phyloP scores from a whole-genome alignment of 352 stramenopile species.

The Phytophthora sp. region DNA sequence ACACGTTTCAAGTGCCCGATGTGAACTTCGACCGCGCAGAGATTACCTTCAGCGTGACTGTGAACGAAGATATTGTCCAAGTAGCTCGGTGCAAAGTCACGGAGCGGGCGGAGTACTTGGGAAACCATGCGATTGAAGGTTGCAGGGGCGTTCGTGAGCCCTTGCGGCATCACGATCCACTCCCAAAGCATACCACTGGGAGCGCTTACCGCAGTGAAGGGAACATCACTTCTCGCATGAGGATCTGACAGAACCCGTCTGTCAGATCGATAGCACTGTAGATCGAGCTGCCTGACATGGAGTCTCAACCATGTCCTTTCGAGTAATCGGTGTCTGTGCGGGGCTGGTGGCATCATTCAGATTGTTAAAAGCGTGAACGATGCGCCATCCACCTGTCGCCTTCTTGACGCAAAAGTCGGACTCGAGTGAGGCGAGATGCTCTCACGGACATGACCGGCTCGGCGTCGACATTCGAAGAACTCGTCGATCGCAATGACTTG shows the following conservation, averaged over 20 bases:
- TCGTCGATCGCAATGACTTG: conserved; percentile 17
- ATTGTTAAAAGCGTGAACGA: too few relatives aligned
- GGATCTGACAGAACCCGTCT: too few relatives aligned
- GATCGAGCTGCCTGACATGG: too few relatives aligned
- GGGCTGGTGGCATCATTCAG: too few relatives aligned
- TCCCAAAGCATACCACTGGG: too few relatives aligned
- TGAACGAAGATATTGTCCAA: background rate
- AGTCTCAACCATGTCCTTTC: too few relatives aligned
- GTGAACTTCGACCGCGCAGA: background rate
- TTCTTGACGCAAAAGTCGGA: background rate
- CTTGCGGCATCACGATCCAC: background rate
- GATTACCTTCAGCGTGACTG: background rate
- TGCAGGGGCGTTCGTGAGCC: background rate
- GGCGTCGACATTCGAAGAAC: too few relatives aligned
- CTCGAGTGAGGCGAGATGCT: background rate
- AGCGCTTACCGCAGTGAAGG: too few relatives aligned
- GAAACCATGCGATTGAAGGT: conserved; percentile 1
- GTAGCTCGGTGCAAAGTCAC: conserved; percentile 3
- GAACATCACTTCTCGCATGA: too few relatives aligned
- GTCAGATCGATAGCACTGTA: too few relatives aligned
- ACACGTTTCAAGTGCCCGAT: conserved; percentile 4
- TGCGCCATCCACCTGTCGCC: too few relatives aligned
- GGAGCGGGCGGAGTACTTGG: background rate
- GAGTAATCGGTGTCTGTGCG: too few relatives aligned
- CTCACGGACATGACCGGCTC: background rate